These are phyloP conservation scores for Epichloe aotearoae DNA, from an alignment of 2,329 filamentous ascomycete genomes.

Conservation along the genomic window DNA sequence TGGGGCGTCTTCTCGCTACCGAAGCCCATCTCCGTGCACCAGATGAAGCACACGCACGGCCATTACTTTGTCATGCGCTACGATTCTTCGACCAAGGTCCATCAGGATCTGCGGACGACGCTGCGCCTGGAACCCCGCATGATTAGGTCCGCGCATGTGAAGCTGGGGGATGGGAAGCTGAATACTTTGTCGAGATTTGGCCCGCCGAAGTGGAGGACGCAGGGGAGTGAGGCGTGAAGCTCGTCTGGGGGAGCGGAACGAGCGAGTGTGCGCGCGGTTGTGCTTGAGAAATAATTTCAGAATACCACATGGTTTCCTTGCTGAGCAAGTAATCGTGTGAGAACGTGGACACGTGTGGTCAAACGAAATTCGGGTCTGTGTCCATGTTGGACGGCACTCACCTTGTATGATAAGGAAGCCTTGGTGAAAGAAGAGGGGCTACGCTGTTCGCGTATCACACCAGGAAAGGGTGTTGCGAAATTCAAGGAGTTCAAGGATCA, in stretches of 20 bases:
- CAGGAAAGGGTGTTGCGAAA: background rate
- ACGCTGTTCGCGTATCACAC: too few relatives aligned
- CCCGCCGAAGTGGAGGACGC: conserved; percentile 33
- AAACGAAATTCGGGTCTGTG: too few relatives aligned
- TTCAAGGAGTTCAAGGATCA: background rate
- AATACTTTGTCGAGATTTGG: conserved; percentile 37
- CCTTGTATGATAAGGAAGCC: background rate
- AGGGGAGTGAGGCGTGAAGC: conserved; percentile 18
- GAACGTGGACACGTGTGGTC: too few relatives aligned
- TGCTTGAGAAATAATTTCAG: background rate
- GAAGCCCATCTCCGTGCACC: conserved; percentile 63
- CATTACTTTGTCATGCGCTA: conserved; percentile 99
- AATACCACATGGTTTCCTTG: too few relatives aligned
- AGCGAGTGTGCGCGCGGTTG: background rate
- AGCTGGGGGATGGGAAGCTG: conserved; percentile 57
- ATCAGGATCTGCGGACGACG: conserved; percentile 61
- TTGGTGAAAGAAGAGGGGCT: background rate
- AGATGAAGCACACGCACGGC: conserved; percentile 69
- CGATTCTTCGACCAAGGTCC: conserved; percentile 61
- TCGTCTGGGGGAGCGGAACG: background rate
- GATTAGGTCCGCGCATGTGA: conserved; percentile 77
- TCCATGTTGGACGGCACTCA: too few relatives aligned
- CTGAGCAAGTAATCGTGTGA: too few relatives aligned
- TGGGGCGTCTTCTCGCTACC: conserved; percentile 90
- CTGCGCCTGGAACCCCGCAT: conserved; percentile 79